Evolutionary conservation across 2,329 filamentous ascomycete species (phyloP).

Genomic region (Penicillium crustosum): DNA sequence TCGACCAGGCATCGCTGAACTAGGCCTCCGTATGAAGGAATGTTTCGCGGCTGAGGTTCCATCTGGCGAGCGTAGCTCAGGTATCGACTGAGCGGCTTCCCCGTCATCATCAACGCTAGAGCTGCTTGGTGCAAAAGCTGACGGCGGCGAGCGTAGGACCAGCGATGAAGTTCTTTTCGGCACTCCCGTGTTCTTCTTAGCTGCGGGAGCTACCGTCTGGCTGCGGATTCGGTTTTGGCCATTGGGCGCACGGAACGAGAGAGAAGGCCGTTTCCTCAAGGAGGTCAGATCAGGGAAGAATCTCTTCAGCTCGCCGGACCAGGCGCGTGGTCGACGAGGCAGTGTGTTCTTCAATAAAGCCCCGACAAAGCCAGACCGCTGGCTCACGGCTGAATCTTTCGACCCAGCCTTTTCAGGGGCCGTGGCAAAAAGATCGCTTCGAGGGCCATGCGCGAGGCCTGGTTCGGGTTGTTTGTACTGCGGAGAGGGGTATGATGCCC

Average conservation of each 20-base stretch:
- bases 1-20: slow-evolving; percentile 23
- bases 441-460: slow-evolving; percentile 16
- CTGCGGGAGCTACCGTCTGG: slow-evolving; percentile 19
- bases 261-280: slow-evolving; percentile 32
- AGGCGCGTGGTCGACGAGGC: slow-evolving; percentile 36
- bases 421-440: slow-evolving; percentile 13
- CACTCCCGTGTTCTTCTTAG: slow-evolving; percentile 1
- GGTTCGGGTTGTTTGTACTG: slow-evolving; percentile 4
- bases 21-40: slow-evolving; percentile 34
- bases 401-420: slow-evolving; percentile 1
- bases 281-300: slow-evolving; percentile 38
- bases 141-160: slow-evolving; percentile 14
- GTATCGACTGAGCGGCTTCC: slow-evolving; percentile 32
- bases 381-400: slow-evolving; percentile 17
- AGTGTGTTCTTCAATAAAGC: slow-evolving; percentile 36
- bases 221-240: slow-evolving; percentile 32
- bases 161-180: slow-evolving; percentile 18
- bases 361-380: slow-evolving; percentile 36
- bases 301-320: slow-evolving; percentile 41
- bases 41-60: slow-evolving; percentile 33
- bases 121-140: slow-evolving; percentile 9
- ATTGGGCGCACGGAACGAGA: slow-evolving; percentile 30
- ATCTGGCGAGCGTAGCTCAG: slow-evolving; percentile 33
- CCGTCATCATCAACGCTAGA: slow-evolving; percentile 21
- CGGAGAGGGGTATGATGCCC: slow-evolving; percentile 13